These are phyloP conservation scores for Chlorella sp. DNA, from an alignment of 139 green algal genomes.

Conservation along the genomic window DNA sequence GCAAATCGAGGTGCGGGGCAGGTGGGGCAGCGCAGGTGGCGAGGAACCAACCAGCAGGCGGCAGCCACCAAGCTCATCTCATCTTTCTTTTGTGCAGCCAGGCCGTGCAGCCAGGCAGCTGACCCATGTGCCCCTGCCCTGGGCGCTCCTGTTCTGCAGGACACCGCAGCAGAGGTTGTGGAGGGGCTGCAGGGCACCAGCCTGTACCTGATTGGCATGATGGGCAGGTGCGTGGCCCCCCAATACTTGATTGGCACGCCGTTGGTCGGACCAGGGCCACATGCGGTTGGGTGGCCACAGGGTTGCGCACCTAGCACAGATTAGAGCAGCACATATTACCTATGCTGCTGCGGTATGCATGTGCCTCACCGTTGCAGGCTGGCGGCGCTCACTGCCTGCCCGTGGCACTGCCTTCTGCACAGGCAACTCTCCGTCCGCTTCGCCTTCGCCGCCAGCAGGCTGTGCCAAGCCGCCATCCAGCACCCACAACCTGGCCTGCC, in stretches of 20 bases:
- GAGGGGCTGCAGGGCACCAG: slow-evolving; percentile 76
- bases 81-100: no score
- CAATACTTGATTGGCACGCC: neutral
- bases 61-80: no score
- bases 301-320: neutral
- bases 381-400: neutral
- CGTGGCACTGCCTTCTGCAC: no score
- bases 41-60: no score
- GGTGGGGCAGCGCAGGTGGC: no score
- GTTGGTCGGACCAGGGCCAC: neutral
- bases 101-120: no score
- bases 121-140: no score
- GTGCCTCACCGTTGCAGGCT: no score
- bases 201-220: slow-evolving; percentile 93
- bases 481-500: neutral
- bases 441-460: neutral
- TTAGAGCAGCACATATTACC: neutral
- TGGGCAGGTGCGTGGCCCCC: slow-evolving; percentile 68
- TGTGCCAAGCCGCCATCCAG: neutral
- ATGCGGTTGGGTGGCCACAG: neutral
- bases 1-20: slow-evolving; percentile 36
- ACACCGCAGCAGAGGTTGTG: slow-evolving; percentile 54
- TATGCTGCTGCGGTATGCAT: no score
- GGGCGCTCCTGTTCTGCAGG: slow-evolving; percentile 15
- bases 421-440: neutral